A percentile compares a stretch with the other conserved stretches of the same genome.
phyloP scores from a whole-genome alignment of 495 filamentous ascomycete genomes.

The Penicillium atrosanguineum region DNA sequence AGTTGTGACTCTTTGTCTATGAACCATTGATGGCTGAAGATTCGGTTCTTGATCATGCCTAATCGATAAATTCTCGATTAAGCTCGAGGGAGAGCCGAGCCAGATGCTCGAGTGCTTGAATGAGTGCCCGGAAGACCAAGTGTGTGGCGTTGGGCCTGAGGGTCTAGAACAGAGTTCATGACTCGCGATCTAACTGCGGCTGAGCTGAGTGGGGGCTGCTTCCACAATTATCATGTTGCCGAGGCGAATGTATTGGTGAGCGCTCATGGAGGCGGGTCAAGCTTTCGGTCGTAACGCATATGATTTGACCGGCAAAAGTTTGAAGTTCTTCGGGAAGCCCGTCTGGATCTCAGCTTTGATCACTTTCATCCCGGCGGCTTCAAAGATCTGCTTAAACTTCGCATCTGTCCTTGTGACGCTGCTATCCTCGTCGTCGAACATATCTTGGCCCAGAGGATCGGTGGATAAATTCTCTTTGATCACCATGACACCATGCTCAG shows the following conservation, averaged over 20 bases:
- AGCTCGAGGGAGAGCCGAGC: too few species aligned
- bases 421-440: slow-evolving; percentile 76
- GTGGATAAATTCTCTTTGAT: slow-evolving; percentile 87
- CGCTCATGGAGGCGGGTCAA: neutral
- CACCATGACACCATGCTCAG: slow-evolving; percentile 56
- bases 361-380: slow-evolving; percentile 62
- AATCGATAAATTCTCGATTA: too few species aligned
- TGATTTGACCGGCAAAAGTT: slow-evolving; percentile 65
- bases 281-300: slow-evolving; percentile 57
- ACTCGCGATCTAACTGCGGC: neutral
- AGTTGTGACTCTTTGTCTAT: too few species aligned
- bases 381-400: slow-evolving; percentile 69
- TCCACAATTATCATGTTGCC: neutral
- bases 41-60: too few species aligned
- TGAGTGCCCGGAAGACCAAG: neutral
- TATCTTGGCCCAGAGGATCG: slow-evolving; percentile 51
- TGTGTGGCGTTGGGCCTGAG: neutral
- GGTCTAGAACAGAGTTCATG: neutral
- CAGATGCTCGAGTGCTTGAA: too few species aligned
- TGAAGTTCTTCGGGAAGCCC: slow-evolving; percentile 63
- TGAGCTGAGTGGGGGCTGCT: neutral
- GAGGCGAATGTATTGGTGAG: neutral
- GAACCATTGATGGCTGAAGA: too few species aligned
- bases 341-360: slow-evolving; percentile 72
- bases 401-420: slow-evolving; percentile 75